Evolutionary conservation across 352 stramenopile species (phyloP).

Genomic region (Globisporangium irregulare): DNA sequence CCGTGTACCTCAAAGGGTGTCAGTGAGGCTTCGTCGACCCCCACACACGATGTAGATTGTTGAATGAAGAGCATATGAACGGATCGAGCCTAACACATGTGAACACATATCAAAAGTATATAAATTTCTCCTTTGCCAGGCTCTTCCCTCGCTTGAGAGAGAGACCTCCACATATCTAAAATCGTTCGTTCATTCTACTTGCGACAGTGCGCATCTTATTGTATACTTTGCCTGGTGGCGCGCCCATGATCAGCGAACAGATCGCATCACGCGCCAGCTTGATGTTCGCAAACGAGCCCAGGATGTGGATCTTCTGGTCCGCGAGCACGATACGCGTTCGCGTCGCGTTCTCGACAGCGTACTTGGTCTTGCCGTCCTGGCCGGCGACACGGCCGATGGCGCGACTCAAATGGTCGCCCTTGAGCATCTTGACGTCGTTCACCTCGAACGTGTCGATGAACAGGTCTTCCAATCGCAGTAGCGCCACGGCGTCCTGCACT

Average conservation of each 20-base stretch:
- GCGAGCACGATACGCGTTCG: conserved; percentile 98
- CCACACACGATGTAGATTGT: not conserved
- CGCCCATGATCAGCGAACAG: conserved; percentile 93
- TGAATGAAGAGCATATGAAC: not conserved
- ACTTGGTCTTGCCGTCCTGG: conserved; percentile 99
- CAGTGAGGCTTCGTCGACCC: too few relatives aligned
- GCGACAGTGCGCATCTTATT: conserved; percentile 99
- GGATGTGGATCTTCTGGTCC: conserved; percentile 98
- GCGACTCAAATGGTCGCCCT: conserved; percentile 98
- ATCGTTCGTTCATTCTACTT: conserved; percentile 97
- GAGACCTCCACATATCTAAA: conserved; percentile 49
- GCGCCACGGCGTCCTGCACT: conserved; percentile 95
- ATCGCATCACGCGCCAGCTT: conserved; percentile 93
- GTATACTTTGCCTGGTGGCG: conserved; percentile 99
- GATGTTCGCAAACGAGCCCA: conserved; percentile 99
- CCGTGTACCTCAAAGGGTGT: too few relatives aligned
- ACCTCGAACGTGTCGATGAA: conserved; percentile 99
- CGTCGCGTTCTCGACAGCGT: conserved; percentile 99
- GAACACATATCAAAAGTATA: conserved; percentile 8
- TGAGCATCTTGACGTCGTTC: conserved; percentile 96
- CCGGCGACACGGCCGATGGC: conserved; percentile 98
- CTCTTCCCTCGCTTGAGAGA: not conserved
- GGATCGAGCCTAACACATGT: not conserved
- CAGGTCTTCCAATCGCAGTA: conserved; percentile 98
- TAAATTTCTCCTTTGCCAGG: conserved; percentile 6